These are phyloP conservation scores for Silene conica DNA, from an alignment of 148 eudicot species.

Conservation along the genomic window DNA sequence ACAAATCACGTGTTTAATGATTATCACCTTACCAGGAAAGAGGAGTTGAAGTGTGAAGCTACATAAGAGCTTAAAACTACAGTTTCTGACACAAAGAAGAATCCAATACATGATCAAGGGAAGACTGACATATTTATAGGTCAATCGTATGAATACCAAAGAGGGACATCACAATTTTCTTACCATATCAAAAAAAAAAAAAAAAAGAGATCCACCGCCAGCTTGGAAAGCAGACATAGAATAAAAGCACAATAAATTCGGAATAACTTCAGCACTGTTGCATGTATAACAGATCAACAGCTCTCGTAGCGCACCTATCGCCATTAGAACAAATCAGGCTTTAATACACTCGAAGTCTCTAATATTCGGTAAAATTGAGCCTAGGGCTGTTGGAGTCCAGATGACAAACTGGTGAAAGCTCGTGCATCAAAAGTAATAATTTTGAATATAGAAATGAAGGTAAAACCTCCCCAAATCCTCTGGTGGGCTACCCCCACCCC, in stretches of 20 bases:
- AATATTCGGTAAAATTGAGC: no score
- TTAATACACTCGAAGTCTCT: no score
- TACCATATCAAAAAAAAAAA: no score
- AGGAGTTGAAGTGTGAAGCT: neutral
- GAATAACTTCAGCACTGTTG: neutral
- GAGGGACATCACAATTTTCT: neutral
- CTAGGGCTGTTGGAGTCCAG: no score
- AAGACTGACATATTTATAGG: no score
- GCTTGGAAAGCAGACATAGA: neutral
- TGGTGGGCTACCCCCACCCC: neutral
- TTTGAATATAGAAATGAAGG: neutral
- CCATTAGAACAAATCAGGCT: neutral
- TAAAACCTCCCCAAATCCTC: neutral
- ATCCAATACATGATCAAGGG: no score
- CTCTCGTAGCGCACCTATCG: neutral
- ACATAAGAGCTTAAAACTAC: no score
- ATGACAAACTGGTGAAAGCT: no score
- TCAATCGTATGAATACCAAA: no score
- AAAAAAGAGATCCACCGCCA: no score
- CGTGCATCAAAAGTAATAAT: neutral
- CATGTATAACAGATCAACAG: neutral
- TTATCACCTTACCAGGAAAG: neutral
- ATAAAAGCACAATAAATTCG: neutral
- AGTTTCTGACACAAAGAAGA: no score
- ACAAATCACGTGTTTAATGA: neutral